A percentile compares a stretch with the other conserved stretches of the same genome.
These are phyloP conservation scores for Heracleum sosnowskyi DNA, from an alignment of 129 eudicot genomes.

Conservation along the genomic window DNA sequence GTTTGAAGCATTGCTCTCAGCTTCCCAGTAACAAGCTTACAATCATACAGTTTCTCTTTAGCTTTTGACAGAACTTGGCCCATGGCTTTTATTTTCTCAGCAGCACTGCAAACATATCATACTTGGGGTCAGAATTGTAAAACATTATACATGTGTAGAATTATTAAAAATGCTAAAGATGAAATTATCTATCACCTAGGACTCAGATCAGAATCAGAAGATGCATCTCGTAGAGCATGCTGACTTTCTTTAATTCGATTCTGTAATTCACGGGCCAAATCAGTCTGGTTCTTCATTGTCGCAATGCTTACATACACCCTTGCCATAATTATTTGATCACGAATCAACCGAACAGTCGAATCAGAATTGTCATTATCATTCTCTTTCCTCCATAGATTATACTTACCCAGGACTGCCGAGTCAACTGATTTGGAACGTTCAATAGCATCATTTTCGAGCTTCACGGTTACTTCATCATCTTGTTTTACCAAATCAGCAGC, in stretches of 20 bases:
- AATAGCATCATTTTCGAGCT: slow-evolving; percentile 95
- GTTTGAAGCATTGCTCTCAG: slow-evolving; percentile 95
- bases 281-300: slow-evolving; percentile 59
- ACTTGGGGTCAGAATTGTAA: neutral
- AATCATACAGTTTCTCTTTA: slow-evolving; percentile 68
- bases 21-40: slow-evolving; percentile 80
- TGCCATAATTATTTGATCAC: slow-evolving; percentile 97
- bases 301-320: slow-evolving; percentile 82
- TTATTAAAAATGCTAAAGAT: neutral
- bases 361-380: slow-evolving; percentile 74
- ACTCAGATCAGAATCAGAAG: slow-evolving; percentile 67
- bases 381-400: slow-evolving; percentile 93
- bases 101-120: slow-evolving; percentile 37
- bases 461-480: slow-evolving; percentile 66
- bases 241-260: slow-evolving; percentile 82
- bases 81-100: slow-evolving; percentile 71
- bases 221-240: slow-evolving; percentile 72
- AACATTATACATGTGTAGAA: neutral
- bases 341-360: slow-evolving; percentile 64
- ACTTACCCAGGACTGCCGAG: slow-evolving; percentile 88
- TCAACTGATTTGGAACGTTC: slow-evolving; percentile 93
- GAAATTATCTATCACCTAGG: slow-evolving; percentile 42
- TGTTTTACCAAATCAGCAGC: slow-evolving; percentile 82
- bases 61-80: slow-evolving; percentile 80
- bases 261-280: slow-evolving; percentile 66